A percentile compares a stretch with the other conserved stretches of the same genome.
Conservation (phyloP, 805 yeast genomes). For the Spathaspora gorwiae region DNA sequence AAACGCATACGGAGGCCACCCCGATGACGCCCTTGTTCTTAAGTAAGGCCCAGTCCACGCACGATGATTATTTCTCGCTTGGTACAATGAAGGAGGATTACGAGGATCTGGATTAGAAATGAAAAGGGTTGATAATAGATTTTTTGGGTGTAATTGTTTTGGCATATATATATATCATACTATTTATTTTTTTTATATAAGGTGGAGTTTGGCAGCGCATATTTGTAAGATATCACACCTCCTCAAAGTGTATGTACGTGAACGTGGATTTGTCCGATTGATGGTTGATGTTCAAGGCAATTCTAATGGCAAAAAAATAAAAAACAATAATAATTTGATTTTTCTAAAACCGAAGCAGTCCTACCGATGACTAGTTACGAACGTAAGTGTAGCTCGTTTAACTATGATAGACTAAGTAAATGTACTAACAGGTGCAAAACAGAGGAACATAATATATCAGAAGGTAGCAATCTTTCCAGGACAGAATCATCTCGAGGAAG, state of each 20-base stretch:
- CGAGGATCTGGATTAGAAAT: no score
- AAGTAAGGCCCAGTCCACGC: conserved; percentile 6
- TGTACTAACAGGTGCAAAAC: conserved; percentile 8
- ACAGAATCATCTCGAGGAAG: conserved; percentile 12
- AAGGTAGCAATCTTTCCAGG: conserved; percentile 3
- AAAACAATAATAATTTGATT: not conserved
- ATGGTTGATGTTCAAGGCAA: no score
- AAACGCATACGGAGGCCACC: conserved; percentile 37
- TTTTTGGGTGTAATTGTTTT: no score
- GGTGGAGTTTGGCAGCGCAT: no score
- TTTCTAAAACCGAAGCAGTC: not conserved
- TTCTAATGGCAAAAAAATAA: not conserved
- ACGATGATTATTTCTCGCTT: not conserved
- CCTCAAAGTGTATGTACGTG: no score
- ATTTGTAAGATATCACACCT: no score
- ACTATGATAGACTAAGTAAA: not conserved
- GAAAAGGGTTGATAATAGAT: no score
- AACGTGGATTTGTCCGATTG: no score
- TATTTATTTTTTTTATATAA: no score
- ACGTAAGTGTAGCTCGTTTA: conserved; percentile 25
- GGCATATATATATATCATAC: no score
- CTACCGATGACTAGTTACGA: conserved; percentile 39
- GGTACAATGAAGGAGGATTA: not conserved
- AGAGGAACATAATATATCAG: conserved; percentile 37
- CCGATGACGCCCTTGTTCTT: conserved; percentile 42